Evolutionary conservation across 257 asterid species (phyloP).

Genomic region (Solanum tarapatanum): DNA sequence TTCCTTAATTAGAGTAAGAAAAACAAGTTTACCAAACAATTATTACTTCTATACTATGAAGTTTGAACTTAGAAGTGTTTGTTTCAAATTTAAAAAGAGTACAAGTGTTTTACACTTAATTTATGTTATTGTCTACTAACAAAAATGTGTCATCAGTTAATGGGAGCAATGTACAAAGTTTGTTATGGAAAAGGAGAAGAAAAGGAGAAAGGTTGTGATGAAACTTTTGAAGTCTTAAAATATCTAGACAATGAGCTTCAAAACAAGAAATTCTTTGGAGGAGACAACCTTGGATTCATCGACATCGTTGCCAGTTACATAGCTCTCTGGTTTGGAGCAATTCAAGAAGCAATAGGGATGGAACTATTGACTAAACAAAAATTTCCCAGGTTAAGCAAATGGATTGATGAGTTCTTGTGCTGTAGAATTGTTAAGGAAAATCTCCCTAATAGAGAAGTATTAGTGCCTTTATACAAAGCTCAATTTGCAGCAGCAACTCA

Average conservation of each 20-base stretch:
- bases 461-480: not conserved
- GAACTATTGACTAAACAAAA: not conserved
- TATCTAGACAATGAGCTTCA: not conserved
- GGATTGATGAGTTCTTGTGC: not conserved
- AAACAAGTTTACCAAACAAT: not conserved
- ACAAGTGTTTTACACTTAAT: not conserved
- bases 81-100: not conserved
- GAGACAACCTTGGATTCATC: not conserved
- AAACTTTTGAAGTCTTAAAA: not conserved
- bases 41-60: not conserved
- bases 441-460: not conserved
- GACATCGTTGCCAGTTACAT: not conserved
- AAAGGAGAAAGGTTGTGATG: not conserved
- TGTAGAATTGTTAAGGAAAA: not conserved
- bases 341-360: not conserved
- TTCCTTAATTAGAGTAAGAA: not conserved
- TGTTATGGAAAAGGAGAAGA: not conserved
- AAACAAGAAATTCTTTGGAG: conserved; percentile 3
- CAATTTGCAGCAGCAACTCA: not conserved
- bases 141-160: not conserved
- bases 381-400: not conserved
- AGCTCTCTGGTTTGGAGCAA: conserved; percentile 4
- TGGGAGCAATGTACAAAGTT: not conserved
- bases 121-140: not conserved
- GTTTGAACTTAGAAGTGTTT: not conserved